Conservation (phyloP, 768 basidiomycete species). For the Pulveroboletus sp. region DNA sequence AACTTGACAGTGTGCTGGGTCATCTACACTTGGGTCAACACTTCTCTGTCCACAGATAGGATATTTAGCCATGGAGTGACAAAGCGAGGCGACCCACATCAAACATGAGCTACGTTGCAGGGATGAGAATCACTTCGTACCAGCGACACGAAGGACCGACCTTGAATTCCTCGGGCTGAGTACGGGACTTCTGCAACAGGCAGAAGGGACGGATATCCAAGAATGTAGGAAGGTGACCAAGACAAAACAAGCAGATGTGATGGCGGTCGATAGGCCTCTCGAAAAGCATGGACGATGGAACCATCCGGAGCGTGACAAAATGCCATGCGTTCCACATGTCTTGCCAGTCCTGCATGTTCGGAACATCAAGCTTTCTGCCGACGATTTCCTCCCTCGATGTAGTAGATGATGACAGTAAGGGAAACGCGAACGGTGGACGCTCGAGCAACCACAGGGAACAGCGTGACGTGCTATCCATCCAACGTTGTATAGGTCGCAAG, state of each 20-base stretch:
- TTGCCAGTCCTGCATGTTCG: slow-evolving; percentile 74
- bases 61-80: slow-evolving; percentile 1
- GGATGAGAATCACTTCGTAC: slow-evolving; percentile 3
- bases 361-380: slow-evolving; percentile 52
- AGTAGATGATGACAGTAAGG: slow-evolving; percentile 45
- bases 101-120: slow-evolving; percentile 55
- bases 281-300: slow-evolving; percentile 78
- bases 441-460: slow-evolving; percentile 93
- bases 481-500: slow-evolving; percentile 80
- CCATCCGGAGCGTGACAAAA: slow-evolving; percentile 77
- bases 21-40: slow-evolving; percentile 92
- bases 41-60: slow-evolving; percentile 57
- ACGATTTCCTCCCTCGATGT: slow-evolving; percentile 15
- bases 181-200: slow-evolving; percentile 69
- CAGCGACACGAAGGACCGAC: slow-evolving; percentile 27
- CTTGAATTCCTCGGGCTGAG: slow-evolving; percentile 81
- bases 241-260: slow-evolving; percentile 93
- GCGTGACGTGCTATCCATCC: slow-evolving; percentile 65
- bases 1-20: slow-evolving; percentile 83
- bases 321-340: slow-evolving; percentile 89
- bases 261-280: slow-evolving; percentile 90
- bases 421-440: slow-evolving; percentile 77
- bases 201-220: slow-evolving; percentile 85
- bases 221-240: slow-evolving; percentile 92
- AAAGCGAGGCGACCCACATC: slow-evolving; percentile 44